These are phyloP conservation scores for Paragyromitra xinjiangensis DNA, from an alignment of 495 filamentous ascomycete genomes.

Conservation along the genomic window DNA sequence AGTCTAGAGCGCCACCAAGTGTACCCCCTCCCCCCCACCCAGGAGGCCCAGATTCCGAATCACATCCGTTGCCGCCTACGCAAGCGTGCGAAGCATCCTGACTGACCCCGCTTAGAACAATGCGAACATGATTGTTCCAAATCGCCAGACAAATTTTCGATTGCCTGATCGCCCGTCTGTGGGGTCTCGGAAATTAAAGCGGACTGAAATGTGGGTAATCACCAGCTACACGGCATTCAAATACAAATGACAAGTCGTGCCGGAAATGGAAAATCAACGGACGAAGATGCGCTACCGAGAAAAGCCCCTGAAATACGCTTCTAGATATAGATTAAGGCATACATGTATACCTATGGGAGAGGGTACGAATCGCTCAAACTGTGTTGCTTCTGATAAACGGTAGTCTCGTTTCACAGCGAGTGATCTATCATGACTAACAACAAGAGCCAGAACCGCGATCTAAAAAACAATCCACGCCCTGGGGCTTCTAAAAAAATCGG, in stretches of 20 bases:
- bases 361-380: background rate
- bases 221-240: background rate
- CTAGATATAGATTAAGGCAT: background rate
- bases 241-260: background rate
- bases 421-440: slow-evolving; percentile 12
- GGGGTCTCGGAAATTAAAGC: background rate
- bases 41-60: background rate
- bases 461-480: background rate
- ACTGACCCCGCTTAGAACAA: slow-evolving; percentile 7
- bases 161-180: slow-evolving; percentile 13
- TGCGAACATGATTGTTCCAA: background rate
- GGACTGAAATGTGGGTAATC: slow-evolving; percentile 17
- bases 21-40: slow-evolving; percentile 13
- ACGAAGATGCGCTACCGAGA: background rate
- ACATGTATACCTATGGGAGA: background rate
- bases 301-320: background rate
- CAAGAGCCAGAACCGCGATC: background rate
- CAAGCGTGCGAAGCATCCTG: background rate
- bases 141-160: slow-evolving; percentile 5
- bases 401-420: background rate
- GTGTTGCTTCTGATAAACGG: background rate
- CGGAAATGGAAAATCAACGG: background rate
- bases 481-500: background rate
- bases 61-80: background rate
- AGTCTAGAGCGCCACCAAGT: slow-evolving; percentile 27